Conservation (phyloP, 1,284 basidiomycete genomes). For the Cystobasidiaceae sp. region DNA sequence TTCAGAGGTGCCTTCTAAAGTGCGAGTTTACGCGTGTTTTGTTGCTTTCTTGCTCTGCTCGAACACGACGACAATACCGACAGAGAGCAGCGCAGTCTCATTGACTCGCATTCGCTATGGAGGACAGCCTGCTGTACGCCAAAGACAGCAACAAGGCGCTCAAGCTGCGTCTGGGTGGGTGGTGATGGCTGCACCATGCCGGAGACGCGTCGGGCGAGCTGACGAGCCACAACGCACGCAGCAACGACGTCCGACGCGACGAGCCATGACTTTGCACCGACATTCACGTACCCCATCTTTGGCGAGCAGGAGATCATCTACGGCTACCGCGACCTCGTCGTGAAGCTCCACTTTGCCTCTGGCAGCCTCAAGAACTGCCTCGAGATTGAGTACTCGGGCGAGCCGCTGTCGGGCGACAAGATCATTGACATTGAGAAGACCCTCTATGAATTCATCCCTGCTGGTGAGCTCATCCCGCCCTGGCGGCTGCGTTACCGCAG, state of each 20-base stretch:
- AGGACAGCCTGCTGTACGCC: constrained; percentile 25
- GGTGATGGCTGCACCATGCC: no score
- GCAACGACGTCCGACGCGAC: not conserved
- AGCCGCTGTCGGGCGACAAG: constrained; percentile 59
- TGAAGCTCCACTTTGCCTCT: constrained; percentile 77
- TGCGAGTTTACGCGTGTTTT: not conserved
- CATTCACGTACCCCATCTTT: constrained; percentile 58
- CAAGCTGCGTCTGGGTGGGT: constrained; percentile 36
- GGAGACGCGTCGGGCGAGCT: no score
- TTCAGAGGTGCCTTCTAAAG: no score
- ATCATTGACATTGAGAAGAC: constrained; percentile 82
- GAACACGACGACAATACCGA: not conserved
- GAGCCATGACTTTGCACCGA: constrained; percentile 38
- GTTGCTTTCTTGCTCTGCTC: not conserved
- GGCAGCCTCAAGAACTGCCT: constrained; percentile 76
- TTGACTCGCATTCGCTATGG: not conserved
- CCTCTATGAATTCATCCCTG: constrained; percentile 71
- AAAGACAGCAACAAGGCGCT: constrained; percentile 32
- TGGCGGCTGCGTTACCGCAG: no score
- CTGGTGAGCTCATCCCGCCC: constrained; percentile 52
- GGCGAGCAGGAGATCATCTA: constrained; percentile 96
- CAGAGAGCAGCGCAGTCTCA: not conserved
- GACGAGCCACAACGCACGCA: not conserved
- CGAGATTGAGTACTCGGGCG: constrained; percentile 64
- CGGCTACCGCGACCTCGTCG: constrained; percentile 75